A percentile compares a stretch with the other conserved stretches of the same genome.
Conservation (phyloP, 108 stramenopile species). For the Nannochloropsis gaditana region DNA sequence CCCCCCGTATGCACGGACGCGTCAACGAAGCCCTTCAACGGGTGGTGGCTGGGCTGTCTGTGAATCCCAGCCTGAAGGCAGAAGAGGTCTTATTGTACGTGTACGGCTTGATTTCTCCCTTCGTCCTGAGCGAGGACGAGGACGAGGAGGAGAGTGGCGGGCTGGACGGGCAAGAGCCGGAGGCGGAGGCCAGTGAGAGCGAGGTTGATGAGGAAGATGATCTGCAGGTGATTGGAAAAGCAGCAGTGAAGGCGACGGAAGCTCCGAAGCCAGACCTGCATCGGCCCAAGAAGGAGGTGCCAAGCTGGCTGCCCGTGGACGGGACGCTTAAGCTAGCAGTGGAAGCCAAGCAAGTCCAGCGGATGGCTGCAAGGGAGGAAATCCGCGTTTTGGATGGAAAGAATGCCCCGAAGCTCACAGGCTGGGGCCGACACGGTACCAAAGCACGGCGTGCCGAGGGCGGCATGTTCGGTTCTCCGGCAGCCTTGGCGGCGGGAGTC, state of each 20-base stretch:
- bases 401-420: conserved; percentile 49
- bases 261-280: not conserved
- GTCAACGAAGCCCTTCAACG: conserved; percentile 36
- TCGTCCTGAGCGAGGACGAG: conserved; percentile 43
- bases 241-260: not conserved
- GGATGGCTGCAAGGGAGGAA: conserved; percentile 30
- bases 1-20: conserved; percentile 33
- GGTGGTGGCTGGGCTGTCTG: conserved; percentile 45
- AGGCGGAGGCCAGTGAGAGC: not conserved
- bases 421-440: conserved; percentile 40
- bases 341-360: conserved; percentile 30
- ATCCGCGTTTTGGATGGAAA: conserved; percentile 43
- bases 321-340: conserved; percentile 25
- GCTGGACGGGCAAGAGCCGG: not conserved
- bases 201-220: not conserved
- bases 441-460: conserved; percentile 23
- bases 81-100: conserved; percentile 55
- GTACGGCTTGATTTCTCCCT: conserved; percentile 52
- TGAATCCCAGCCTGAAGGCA: conserved; percentile 47
- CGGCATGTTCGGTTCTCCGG: conserved; percentile 26
- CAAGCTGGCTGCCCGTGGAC: conserved; percentile 34
- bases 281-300: conserved; percentile 15
- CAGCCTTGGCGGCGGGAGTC: conserved; percentile 60
- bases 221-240: conserved; percentile 19
- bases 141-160: conserved; percentile 41